Conservation (phyloP, 1,284 basidiomycete species). For the Trichosporon faecale region DNA sequence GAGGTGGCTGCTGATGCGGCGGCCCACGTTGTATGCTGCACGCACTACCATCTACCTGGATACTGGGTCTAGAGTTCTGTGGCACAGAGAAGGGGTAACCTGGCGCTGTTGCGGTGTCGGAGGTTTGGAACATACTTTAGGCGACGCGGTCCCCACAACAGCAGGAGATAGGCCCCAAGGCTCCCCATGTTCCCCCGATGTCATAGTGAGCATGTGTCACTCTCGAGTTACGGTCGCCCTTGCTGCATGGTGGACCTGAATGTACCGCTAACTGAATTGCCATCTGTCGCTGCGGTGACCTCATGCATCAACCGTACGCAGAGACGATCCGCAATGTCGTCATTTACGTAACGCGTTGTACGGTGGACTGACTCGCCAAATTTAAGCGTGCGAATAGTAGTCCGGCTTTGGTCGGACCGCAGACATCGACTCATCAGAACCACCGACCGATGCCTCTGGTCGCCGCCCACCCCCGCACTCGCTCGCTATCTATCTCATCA, state of each 20-base stretch:
- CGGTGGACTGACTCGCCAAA: not conserved
- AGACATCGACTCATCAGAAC: not conserved
- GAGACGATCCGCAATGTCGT: slow-evolving; percentile 6
- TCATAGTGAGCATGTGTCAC: not conserved
- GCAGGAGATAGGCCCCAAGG: not conserved
- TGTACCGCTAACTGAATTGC: not conserved
- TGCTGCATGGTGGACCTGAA: not conserved
- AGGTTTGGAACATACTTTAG: not conserved
- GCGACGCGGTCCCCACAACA: not conserved
- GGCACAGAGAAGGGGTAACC: not conserved
- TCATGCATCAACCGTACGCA: not conserved
- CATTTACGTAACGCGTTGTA: not conserved
- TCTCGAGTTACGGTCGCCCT: not conserved
- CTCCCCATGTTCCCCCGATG: not conserved
- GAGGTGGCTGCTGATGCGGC: not conserved
- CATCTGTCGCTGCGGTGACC: not conserved
- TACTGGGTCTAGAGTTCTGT: too few species aligned
- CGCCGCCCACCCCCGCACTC: not conserved
- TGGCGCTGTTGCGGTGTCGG: not conserved
- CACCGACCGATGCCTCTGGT: not conserved
- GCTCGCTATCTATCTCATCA: not conserved
- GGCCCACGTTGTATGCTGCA: not conserved
- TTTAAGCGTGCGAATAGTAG: slow-evolving; percentile 1
- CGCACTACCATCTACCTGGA: not conserved
- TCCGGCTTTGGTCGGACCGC: slow-evolving; percentile 9